Evolutionary conservation across 2,329 filamentous ascomycete genomes (phyloP).

Genomic region (Exophiala bonariae): DNA sequence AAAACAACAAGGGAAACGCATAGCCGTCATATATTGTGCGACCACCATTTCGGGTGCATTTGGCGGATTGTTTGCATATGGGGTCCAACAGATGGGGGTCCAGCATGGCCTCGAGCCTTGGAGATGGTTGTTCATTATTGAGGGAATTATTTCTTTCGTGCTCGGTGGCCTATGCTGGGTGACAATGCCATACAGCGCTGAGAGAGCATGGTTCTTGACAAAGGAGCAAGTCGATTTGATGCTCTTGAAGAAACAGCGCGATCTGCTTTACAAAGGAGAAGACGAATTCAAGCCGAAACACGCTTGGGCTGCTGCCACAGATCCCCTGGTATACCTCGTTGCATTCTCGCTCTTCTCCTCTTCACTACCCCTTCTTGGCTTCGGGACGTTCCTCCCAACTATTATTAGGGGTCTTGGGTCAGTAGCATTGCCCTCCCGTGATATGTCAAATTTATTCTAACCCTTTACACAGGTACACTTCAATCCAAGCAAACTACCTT

Average conservation of each 20-base stretch:
- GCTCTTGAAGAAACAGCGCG: constrained; percentile 27
- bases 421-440: neutral
- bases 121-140: constrained; percentile 35
- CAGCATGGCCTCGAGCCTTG: constrained; percentile 6
- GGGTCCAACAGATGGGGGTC: neutral
- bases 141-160: constrained; percentile 20
- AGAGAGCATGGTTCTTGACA: constrained; percentile 24
- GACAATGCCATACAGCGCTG: constrained; percentile 26
- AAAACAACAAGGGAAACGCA: constrained; percentile 19
- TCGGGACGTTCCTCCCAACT: constrained; percentile 10
- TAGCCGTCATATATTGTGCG: constrained; percentile 31
- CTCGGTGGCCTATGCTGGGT: constrained; percentile 21
- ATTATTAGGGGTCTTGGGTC: constrained; percentile 22
- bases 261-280: constrained; percentile 31
- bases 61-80: constrained; percentile 37
- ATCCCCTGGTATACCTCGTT: constrained; percentile 12
- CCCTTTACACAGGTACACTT: constrained; percentile 4
- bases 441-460: neutral
- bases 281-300: constrained; percentile 23
- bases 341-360: constrained; percentile 6
- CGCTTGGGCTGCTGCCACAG: constrained; percentile 22
- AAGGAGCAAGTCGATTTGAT: constrained; percentile 12
- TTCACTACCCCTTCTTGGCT: constrained; percentile 6
- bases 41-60: constrained; percentile 42
- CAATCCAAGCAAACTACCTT: constrained; percentile 43